phyloP scores from a whole-genome alignment of 2,329 filamentous ascomycete species.

The Colletotrichum cuscutae region DNA sequence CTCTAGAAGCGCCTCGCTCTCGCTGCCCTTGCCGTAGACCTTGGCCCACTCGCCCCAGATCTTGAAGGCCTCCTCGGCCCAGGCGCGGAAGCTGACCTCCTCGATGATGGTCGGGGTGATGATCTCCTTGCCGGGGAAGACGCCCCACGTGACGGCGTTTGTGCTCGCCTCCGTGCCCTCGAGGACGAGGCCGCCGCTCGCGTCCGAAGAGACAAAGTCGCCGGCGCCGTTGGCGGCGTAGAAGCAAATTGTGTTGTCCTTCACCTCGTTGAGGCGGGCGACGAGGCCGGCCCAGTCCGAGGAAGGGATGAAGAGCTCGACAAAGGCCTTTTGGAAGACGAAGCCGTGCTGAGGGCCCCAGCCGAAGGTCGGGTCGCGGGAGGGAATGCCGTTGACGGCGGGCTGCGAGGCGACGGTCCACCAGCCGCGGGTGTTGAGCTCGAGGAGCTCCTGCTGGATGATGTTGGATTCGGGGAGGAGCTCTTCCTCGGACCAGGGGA shows the following conservation, averaged over 20 bases:
- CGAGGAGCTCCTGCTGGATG: slow-evolving; percentile 80
- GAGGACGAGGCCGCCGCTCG: slow-evolving; percentile 47
- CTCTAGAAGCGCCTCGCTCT: slow-evolving; percentile 78
- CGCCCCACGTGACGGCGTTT: slow-evolving; percentile 97
- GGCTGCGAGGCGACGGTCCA: slow-evolving; percentile 98
- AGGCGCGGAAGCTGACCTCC: slow-evolving; percentile 91
- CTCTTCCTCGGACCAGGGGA: slow-evolving; percentile 95
- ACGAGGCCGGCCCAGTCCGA: slow-evolving; percentile 77
- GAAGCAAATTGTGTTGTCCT: slow-evolving; percentile 77
- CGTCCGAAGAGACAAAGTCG: slow-evolving; percentile 80
- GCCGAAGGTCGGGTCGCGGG: slow-evolving; percentile 82
- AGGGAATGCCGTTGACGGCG: slow-evolving; percentile 86
- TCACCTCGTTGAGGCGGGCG: slow-evolving; percentile 61
- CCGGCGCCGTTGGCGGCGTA: slow-evolving; percentile 84
- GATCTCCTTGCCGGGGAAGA: slow-evolving; percentile 95
- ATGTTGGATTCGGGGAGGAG: slow-evolving; percentile 84
- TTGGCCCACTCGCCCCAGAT: slow-evolving; percentile 96
- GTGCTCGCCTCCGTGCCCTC: slow-evolving; percentile 64
- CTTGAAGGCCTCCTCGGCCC: slow-evolving; percentile 94
- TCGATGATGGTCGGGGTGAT: slow-evolving; percentile 97
- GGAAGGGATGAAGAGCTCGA: slow-evolving; percentile 90
- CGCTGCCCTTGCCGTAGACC: slow-evolving; percentile 81
- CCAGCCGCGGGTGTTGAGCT: slow-evolving; percentile 85
- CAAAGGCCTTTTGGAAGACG: slow-evolving; percentile 98
- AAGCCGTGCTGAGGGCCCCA: slow-evolving; percentile 95